Conservation (phyloP, 495 filamentous ascomycete species). For the Penicillium cosmopolitanum region DNA sequence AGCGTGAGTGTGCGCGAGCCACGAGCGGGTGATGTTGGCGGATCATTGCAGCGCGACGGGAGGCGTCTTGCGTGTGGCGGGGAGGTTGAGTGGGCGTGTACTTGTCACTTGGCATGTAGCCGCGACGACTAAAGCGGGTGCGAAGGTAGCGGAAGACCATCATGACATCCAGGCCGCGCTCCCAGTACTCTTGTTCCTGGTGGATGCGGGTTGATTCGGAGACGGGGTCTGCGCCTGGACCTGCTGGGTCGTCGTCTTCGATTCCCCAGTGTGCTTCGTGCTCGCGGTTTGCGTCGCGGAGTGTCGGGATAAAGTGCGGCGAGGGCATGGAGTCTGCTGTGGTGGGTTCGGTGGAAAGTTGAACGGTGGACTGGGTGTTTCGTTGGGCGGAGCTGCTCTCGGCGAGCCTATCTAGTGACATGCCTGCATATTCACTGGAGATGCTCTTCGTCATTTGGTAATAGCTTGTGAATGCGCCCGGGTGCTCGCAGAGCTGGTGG, state of each 20-base stretch:
- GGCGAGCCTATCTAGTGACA: conserved; percentile 43
- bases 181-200: conserved; percentile 77
- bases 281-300: conserved; percentile 41
- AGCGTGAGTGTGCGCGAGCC: conserved; percentile 54
- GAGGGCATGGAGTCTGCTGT: conserved; percentile 35
- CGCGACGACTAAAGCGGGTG: conserved; percentile 65
- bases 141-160: conserved; percentile 87
- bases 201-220: conserved; percentile 40
- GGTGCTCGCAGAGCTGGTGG: conserved; percentile 77
- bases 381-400: conserved; percentile 27
- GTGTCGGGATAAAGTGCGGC: conserved; percentile 51
- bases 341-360: conserved; percentile 27
- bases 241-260: conserved; percentile 57
- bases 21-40: conserved; percentile 85
- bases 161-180: conserved; percentile 79
- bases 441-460: conserved; percentile 47
- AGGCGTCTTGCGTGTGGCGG: conserved; percentile 60
- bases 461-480: conserved; percentile 82
- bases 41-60: conserved; percentile 79
- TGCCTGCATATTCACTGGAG: conserved; percentile 56
- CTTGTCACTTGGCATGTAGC: conserved; percentile 41
- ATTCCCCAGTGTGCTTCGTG: conserved; percentile 70
- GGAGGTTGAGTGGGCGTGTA: conserved; percentile 38
- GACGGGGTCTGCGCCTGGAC: conserved; percentile 26
- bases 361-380: conserved; percentile 18